phyloP scores from a whole-genome alignment of 495 filamentous ascomycete species.

The Delitschia confertaspora region DNA sequence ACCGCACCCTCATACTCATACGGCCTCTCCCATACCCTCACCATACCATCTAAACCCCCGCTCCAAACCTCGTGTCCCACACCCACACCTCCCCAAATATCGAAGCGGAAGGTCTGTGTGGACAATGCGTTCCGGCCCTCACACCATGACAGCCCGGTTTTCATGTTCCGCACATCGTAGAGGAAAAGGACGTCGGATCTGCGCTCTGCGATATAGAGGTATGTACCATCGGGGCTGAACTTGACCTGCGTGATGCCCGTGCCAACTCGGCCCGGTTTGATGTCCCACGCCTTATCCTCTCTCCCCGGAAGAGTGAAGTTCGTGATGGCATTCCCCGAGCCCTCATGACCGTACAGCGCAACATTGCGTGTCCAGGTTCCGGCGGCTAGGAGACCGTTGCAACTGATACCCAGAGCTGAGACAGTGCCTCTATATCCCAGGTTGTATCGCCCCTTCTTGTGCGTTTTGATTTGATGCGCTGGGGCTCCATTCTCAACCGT shows the following conservation, averaged over 20 bases:
- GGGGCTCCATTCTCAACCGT: conserved; percentile 59
- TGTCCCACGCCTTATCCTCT: not conserved
- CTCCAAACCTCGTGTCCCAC: conserved; percentile 71
- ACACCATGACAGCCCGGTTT: conserved; percentile 59
- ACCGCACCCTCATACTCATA: conserved; percentile 38
- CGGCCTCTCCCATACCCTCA: conserved; percentile 63
- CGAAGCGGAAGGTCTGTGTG: conserved; percentile 71
- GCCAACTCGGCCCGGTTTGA: conserved; percentile 43
- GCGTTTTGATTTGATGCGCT: conserved; percentile 51
- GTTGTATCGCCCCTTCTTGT: conserved; percentile 50
- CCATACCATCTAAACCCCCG: conserved; percentile 67
- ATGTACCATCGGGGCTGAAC: conserved; percentile 82
- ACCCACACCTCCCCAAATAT: conserved; percentile 39
- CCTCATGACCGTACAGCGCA: conserved; percentile 64
- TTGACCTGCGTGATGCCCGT: conserved; percentile 62
- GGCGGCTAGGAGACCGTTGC: conserved; percentile 58
- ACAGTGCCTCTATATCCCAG: conserved; percentile 80
- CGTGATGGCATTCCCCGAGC: conserved; percentile 56
- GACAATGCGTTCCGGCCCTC: conserved; percentile 59
- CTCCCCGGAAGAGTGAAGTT: conserved; percentile 48
- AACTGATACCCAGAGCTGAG: conserved; percentile 50
- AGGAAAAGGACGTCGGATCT: conserved; percentile 62
- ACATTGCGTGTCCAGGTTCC: conserved; percentile 73
- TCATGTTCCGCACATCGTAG: conserved; percentile 73
- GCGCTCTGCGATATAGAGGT: conserved; percentile 80